Conservation (phyloP, 805 yeast genomes). For the Lipomyces japonicus region DNA sequence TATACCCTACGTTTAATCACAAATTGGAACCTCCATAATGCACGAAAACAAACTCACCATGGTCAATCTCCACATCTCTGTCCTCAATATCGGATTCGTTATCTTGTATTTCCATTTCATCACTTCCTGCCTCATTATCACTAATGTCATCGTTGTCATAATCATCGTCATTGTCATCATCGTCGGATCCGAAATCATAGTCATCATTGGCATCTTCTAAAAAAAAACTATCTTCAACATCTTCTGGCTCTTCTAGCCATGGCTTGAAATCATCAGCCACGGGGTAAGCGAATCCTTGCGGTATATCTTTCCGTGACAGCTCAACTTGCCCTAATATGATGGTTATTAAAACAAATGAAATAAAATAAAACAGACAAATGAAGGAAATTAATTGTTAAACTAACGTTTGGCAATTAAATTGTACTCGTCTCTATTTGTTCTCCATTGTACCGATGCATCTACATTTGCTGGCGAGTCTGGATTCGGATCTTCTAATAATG, state of each 20-base stretch:
- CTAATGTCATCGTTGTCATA: conserved; percentile 61
- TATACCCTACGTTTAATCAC: too few relatives aligned
- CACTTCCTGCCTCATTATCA: conserved; percentile 37
- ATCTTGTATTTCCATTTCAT: background rate
- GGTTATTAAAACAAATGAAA: background rate
- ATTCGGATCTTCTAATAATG: conserved; percentile 90
- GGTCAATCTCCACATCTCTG: background rate
- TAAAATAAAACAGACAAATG: too few relatives aligned
- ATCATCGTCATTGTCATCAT: conserved; percentile 55
- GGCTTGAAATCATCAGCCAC: conserved; percentile 46
- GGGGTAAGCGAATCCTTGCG: conserved; percentile 81
- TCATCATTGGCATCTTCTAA: conserved; percentile 42
- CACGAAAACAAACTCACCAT: too few relatives aligned
- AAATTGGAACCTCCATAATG: too few relatives aligned
- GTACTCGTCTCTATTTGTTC: conserved; percentile 75
- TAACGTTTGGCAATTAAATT: conserved; percentile 53
- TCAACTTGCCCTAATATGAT: conserved; percentile 38
- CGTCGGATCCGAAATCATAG: conserved; percentile 1
- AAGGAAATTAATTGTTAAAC: background rate
- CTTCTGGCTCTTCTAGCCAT: conserved; percentile 44
- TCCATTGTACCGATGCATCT: conserved; percentile 89
- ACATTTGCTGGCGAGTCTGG: conserved; percentile 92
- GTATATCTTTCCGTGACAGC: conserved; percentile 78
- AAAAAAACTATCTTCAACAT: conserved; percentile 80
- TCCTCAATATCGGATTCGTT: background rate